phyloP scores from a whole-genome alignment of 495 filamentous ascomycete species.

The Penicillium pulvis region DNA sequence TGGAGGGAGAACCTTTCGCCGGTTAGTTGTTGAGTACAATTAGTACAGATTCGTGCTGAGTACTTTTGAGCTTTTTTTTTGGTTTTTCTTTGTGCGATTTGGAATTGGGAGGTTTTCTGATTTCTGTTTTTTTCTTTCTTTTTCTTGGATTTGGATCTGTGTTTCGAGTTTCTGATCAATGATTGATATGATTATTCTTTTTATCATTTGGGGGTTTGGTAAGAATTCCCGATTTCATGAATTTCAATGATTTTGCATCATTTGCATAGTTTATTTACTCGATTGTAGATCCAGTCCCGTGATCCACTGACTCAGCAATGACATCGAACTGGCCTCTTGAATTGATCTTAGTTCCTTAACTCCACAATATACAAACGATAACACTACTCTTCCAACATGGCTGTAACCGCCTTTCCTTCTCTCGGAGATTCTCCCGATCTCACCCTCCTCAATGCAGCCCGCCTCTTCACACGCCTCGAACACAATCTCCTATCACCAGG shows the following conservation, averaged over 20 bases:
- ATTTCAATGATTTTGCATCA: too few species aligned
- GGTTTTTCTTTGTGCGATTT: constrained; percentile 5
- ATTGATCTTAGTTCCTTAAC: neutral
- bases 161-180: neutral
- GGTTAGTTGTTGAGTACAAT: constrained; percentile 41
- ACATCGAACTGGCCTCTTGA: neutral
- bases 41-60: constrained; percentile 15
- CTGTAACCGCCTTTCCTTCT: constrained; percentile 35
- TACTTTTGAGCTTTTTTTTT: constrained; percentile 8
- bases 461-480: constrained; percentile 76
- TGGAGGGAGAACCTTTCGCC: constrained; percentile 36
- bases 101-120: constrained; percentile 3
- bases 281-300: neutral
- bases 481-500: constrained; percentile 69
- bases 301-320: constrained; percentile 11
- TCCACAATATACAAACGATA: neutral
- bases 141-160: neutral
- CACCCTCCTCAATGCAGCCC: constrained; percentile 60
- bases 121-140: constrained; percentile 1
- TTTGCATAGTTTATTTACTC: neutral
- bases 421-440: constrained; percentile 36
- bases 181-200: too few species aligned
- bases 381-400: constrained; percentile 22
- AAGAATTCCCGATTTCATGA: too few species aligned
- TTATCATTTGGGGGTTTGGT: neutral